Evolutionary conservation across 768 basidiomycete genomes (phyloP).

Genomic region (Coprinopsis cinerea): DNA sequence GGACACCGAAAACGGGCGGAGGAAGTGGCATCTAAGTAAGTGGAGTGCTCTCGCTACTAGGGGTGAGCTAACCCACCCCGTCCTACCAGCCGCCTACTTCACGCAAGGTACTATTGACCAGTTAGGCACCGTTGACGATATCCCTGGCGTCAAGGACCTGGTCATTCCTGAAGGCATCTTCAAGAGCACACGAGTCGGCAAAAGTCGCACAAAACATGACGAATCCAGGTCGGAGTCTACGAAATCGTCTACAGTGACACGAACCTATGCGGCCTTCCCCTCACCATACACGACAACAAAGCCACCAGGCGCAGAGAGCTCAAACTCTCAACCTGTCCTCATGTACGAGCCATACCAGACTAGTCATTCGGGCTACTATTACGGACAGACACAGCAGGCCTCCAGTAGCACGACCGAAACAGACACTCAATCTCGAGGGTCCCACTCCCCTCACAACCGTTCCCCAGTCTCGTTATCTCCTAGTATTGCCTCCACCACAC

Average conservation of each 20-base stretch:
- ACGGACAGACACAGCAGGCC: conserved; percentile 15
- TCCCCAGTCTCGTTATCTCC: conserved; percentile 7
- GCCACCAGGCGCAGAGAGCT: conserved; percentile 19
- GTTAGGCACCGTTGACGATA: conserved; percentile 65
- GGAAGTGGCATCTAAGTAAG: conserved; percentile 84
- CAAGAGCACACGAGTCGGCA: conserved; percentile 58
- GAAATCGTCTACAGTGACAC: conserved; percentile 23
- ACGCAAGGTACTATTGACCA: conserved; percentile 70
- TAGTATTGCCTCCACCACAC: not conserved
- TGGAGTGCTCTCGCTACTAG: conserved; percentile 9
- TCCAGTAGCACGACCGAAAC: not conserved
- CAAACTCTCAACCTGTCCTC: conserved; percentile 22
- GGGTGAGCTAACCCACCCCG: conserved; percentile 1
- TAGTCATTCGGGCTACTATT: conserved; percentile 15
- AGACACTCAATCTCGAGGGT: not conserved
- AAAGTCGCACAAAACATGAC: conserved; percentile 38
- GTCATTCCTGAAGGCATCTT: conserved; percentile 64
- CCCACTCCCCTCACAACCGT: conserved; percentile 6
- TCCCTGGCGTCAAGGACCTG: conserved; percentile 51
- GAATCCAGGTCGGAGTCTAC: conserved; percentile 21
- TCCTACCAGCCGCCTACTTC: conserved; percentile 67
- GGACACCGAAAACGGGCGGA: conserved; percentile 52
- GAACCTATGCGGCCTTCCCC: conserved; percentile 39
- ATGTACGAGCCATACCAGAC: conserved; percentile 39
- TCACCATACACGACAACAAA: conserved; percentile 26